Conservation (phyloP, 2,329 filamentous ascomycete species). For the Aspergillus fumigatiaffinis region DNA sequence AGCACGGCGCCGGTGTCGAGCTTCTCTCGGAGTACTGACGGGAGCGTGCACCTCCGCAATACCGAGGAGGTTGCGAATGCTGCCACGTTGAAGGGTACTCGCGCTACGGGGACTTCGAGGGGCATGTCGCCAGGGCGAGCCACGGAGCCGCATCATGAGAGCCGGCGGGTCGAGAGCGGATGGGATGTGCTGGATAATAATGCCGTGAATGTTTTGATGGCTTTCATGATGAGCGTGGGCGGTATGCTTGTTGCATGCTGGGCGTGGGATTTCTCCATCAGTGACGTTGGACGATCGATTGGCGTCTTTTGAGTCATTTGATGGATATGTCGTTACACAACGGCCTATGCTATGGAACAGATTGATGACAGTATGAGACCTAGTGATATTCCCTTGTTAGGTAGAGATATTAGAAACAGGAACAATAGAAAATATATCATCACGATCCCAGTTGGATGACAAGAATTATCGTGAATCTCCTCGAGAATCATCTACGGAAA, state of each 20-base stretch:
- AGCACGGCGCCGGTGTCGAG: constrained; percentile 10
- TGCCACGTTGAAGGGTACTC: constrained; percentile 22
- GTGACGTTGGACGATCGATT: constrained; percentile 1
- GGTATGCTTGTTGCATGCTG: constrained; percentile 59
- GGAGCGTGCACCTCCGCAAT: constrained; percentile 21
- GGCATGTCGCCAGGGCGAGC: constrained; percentile 10
- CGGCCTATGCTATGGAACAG: no score
- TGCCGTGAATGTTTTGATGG: constrained; percentile 91
- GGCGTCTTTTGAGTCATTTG: background rate
- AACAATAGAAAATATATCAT: no score
- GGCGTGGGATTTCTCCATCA: constrained; percentile 27
- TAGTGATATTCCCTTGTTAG: no score
- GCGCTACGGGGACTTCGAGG: constrained; percentile 12
- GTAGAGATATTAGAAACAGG: no score
- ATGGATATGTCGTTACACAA: no score
- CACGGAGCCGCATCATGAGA: constrained; percentile 46
- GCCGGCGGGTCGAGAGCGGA: constrained; percentile 63
- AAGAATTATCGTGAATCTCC: no score
- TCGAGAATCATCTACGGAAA: no score
- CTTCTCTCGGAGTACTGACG: constrained; percentile 11
- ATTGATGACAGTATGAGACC: no score
- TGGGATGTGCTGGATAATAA: constrained; percentile 85
- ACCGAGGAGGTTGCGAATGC: constrained; percentile 28
- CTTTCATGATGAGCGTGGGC: constrained; percentile 70
- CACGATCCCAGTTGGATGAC: no score